These are phyloP conservation scores for Suillus paluster DNA, from an alignment of 768 basidiomycete genomes.

Conservation along the genomic window DNA sequence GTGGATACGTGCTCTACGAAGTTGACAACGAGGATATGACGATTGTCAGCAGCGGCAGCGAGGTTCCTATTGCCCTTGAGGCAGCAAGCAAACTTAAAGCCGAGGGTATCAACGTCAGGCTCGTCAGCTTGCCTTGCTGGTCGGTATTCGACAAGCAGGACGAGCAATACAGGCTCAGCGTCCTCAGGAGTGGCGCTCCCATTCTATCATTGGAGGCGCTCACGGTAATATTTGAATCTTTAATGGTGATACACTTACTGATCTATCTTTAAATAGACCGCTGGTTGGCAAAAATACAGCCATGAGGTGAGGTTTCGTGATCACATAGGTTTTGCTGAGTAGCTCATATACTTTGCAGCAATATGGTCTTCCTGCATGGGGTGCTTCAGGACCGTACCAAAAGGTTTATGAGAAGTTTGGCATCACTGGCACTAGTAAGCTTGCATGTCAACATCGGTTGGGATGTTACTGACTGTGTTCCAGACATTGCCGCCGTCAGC, in stretches of 20 bases:
- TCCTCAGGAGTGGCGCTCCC: conserved; percentile 88
- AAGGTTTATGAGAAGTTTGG: conserved; percentile 93
- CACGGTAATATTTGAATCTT: conserved; percentile 43
- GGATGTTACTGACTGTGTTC: conserved; percentile 12
- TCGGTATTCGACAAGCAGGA: conserved; percentile 84
- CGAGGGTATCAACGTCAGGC: conserved; percentile 78
- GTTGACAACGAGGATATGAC: conserved; percentile 82
- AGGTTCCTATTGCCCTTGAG: conserved; percentile 87
- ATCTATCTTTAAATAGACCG: conserved; percentile 44
- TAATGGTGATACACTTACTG: conserved; percentile 13
- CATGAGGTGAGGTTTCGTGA: conserved; percentile 61
- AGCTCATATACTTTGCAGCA: conserved; percentile 47
- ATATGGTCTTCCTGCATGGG: conserved; percentile 77
- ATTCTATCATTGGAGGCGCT: conserved; percentile 89
- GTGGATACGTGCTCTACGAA: conserved; percentile 91
- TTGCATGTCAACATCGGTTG: background rate
- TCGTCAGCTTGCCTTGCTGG: conserved; percentile 92
- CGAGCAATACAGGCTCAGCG: conserved; percentile 78
- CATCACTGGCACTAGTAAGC: conserved; percentile 74
- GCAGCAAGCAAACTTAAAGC: conserved; percentile 79
- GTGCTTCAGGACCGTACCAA: conserved; percentile 88
- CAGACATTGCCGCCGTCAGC: conserved; percentile 78
- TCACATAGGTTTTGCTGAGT: conserved; percentile 3
- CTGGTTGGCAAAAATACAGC: conserved; percentile 89
- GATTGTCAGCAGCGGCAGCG: conserved; percentile 87